Percentiles rank a stretch among this genome's conserved stretches.
Evolutionary conservation across 1,284 basidiomycete genomes (phyloP).

Genomic region (Vanrija sp.): DNA sequence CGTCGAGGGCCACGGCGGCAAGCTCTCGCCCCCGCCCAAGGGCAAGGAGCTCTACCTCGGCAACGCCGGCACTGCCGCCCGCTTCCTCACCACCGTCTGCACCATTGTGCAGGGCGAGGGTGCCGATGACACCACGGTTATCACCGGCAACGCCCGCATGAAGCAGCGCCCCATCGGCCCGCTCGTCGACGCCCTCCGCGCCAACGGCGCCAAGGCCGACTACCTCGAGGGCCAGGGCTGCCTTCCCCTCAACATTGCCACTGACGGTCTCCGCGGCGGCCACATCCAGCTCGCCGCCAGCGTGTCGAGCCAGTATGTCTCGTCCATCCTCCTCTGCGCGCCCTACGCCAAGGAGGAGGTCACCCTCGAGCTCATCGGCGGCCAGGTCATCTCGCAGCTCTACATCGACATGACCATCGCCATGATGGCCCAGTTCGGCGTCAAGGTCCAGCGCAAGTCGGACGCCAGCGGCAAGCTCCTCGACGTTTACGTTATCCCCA

Average conservation of each 20-base stretch:
- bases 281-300: slow-evolving; percentile 84
- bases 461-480: slow-evolving; percentile 64
- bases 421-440: slow-evolving; percentile 95
- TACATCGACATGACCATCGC: slow-evolving; percentile 99
- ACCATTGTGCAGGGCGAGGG: slow-evolving; percentile 62
- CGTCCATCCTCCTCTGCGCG: slow-evolving; percentile 90
- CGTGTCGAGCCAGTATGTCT: slow-evolving; percentile 97
- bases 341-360: slow-evolving; percentile 65
- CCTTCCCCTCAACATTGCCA: slow-evolving; percentile 80
- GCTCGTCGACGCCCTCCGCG: slow-evolving; percentile 83
- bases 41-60: slow-evolving; percentile 91
- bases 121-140: slow-evolving; percentile 59
- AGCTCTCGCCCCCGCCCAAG: slow-evolving; percentile 67
- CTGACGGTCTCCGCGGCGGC: slow-evolving; percentile 79
- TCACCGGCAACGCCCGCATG: slow-evolving; percentile 98
- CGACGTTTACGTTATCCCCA: slow-evolving; percentile 85
- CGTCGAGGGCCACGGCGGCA: slow-evolving; percentile 80
- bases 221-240: slow-evolving; percentile 79
- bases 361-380: slow-evolving; percentile 3
- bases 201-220: slow-evolving; percentile 74
- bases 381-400: slow-evolving; percentile 93
- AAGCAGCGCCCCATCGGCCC: slow-evolving; percentile 93
- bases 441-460: slow-evolving; percentile 67
- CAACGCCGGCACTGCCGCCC: slow-evolving; percentile 95
- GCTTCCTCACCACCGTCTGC: slow-evolving; percentile 95